Conservation (phyloP, 2,329 filamentous ascomycete species). For the Microsporum audouinii region DNA sequence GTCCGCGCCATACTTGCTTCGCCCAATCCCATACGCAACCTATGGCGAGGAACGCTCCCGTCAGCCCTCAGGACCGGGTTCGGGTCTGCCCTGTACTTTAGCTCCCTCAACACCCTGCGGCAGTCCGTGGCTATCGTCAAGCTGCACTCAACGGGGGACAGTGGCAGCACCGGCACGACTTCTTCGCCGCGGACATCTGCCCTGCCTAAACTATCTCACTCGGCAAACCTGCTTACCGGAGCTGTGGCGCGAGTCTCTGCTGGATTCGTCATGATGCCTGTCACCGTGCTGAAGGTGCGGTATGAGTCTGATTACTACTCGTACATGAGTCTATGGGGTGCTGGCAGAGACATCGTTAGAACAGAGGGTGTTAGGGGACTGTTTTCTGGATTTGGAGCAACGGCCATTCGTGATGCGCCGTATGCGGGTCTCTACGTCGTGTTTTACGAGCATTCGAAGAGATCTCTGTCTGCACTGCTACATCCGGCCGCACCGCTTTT, state of each 20-base stretch:
- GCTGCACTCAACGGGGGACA: background rate
- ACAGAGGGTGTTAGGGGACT: slow-evolving; percentile 70
- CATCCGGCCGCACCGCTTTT: slow-evolving; percentile 8
- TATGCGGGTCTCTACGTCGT: slow-evolving; percentile 92
- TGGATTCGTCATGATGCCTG: slow-evolving; percentile 85
- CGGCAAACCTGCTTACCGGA: slow-evolving; percentile 74
- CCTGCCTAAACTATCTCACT: slow-evolving; percentile 70
- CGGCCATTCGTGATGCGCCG: slow-evolving; percentile 84
- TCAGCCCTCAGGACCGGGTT: slow-evolving; percentile 89
- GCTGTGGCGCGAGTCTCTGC: slow-evolving; percentile 74
- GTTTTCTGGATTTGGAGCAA: slow-evolving; percentile 88
- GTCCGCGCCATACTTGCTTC: slow-evolving; percentile 58
- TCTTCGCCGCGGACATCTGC: slow-evolving; percentile 47
- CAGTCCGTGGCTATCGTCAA: slow-evolving; percentile 43
- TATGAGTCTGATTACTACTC: slow-evolving; percentile 82
- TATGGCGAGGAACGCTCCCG: slow-evolving; percentile 89
- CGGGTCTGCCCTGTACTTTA: slow-evolving; percentile 90
- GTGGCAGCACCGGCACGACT: background rate
- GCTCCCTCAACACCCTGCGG: slow-evolving; percentile 72
- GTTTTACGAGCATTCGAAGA: slow-evolving; percentile 61
- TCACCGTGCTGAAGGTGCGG: slow-evolving; percentile 92
- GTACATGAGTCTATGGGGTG: slow-evolving; percentile 64
- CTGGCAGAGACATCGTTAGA: slow-evolving; percentile 60
- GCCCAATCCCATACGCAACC: slow-evolving; percentile 54
- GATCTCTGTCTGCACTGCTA: slow-evolving; percentile 22